Evolutionary conservation across 2,329 filamentous ascomycete species (phyloP).

Genomic region (Colletotrichum magnum): DNA sequence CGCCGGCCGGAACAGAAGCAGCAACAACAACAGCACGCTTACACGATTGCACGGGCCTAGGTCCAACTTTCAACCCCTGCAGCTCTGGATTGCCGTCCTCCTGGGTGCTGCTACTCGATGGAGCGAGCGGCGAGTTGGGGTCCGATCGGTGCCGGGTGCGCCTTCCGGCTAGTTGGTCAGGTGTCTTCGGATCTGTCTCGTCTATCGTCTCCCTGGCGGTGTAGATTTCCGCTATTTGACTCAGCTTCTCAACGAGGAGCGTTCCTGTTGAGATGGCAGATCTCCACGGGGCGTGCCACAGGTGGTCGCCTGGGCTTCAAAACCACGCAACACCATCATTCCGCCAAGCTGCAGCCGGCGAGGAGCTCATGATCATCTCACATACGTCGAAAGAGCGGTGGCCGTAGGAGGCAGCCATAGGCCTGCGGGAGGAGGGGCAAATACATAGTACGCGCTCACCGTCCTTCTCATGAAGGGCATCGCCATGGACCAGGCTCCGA

Average conservation of each 20-base stretch:
- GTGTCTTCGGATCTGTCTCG: constrained; percentile 36
- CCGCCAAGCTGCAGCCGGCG: constrained; percentile 30
- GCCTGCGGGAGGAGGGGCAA: constrained; percentile 15
- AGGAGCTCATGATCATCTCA: constrained; percentile 37
- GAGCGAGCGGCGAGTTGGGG: constrained; percentile 23
- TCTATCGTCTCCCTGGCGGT: constrained; percentile 37
- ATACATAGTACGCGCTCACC: constrained; percentile 27
- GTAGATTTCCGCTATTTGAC: constrained; percentile 29
- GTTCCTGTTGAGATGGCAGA: constrained; percentile 36
- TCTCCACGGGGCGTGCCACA: constrained; percentile 32
- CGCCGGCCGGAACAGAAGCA: neutral
- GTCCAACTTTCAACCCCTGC: neutral
- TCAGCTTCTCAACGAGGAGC: constrained; percentile 31
- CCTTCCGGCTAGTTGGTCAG: constrained; percentile 31
- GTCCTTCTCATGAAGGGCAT: constrained; percentile 27
- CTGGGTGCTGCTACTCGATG: constrained; percentile 3
- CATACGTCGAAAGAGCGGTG: constrained; percentile 39
- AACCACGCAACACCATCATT: constrained; percentile 23
- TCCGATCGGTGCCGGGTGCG: constrained; percentile 31
- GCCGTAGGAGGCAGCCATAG: constrained; percentile 21
- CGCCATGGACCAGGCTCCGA: constrained; percentile 31
- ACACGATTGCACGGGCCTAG: neutral
- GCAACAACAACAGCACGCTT: no score
- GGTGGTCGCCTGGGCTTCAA: constrained; percentile 23
- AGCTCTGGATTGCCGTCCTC: neutral